phyloP scores from a whole-genome alignment of 495 filamentous ascomycete genomes.

The Penicillium roqueforti region DNA sequence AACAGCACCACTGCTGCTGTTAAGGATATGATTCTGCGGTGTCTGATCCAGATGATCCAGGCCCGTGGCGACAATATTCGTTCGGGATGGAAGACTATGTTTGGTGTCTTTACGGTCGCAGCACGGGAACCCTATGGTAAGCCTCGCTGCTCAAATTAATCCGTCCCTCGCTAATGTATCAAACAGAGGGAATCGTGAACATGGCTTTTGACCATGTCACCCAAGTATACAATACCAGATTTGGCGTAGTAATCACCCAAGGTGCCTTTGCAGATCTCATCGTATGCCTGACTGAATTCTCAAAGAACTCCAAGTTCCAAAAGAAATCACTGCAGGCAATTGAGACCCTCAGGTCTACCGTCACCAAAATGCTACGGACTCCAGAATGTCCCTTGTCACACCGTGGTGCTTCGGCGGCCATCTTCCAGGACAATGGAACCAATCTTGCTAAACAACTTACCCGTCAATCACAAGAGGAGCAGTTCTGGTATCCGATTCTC shows the following conservation, averaged over 20 bases:
- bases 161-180: slow-evolving; percentile 21
- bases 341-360: slow-evolving; percentile 85
- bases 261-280: slow-evolving; percentile 95
- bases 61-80: slow-evolving; percentile 92
- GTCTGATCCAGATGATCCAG: slow-evolving; percentile 98
- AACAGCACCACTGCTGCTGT: slow-evolving; percentile 86
- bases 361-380: slow-evolving; percentile 89
- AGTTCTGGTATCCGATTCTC: slow-evolving; percentile 96
- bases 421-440: slow-evolving; percentile 41
- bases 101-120: slow-evolving; percentile 95
- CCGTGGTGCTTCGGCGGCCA: slow-evolving; percentile 37
- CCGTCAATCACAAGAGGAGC: slow-evolving; percentile 77
- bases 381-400: slow-evolving; percentile 90
- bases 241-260: slow-evolving; percentile 92
- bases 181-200: slow-evolving; percentile 83
- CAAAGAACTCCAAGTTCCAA: slow-evolving; percentile 95
- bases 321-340: slow-evolving; percentile 97
- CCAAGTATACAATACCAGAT: slow-evolving; percentile 97
- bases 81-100: slow-evolving; percentile 98
- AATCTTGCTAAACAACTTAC: slow-evolving; percentile 49
- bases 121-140: slow-evolving; percentile 81
- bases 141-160: slow-evolving; percentile 9
- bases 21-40: slow-evolving; percentile 97
- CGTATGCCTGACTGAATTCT: slow-evolving; percentile 95
- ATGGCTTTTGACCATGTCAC: slow-evolving; percentile 94